Base-by-base conservation (phyloP, 2,329 filamentous ascomycete genomes). In the Fragosphaeria purpurea region DNA sequence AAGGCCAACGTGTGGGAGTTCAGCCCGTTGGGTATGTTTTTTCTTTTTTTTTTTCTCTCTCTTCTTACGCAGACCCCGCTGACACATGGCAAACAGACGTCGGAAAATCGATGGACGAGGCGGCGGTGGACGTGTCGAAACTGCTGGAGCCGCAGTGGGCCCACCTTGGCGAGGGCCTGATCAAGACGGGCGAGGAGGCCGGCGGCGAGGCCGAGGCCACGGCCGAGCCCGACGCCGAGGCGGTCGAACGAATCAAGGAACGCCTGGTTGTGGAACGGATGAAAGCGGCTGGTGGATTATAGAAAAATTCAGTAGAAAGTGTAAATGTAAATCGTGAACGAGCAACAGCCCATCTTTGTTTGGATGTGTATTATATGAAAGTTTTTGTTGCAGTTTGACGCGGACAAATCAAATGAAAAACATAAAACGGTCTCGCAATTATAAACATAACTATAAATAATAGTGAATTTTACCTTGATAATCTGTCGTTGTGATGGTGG, bases 1-100 rank as follows among this genome's bases (percentile, higher is more conserved):
- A 98, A 98, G 76, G 93, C 93, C 48, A 96, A 98, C 65, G 79
- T 97, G 46, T 98, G 86, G 82, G 88, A 95, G 63, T 90, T 88
- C 67, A 82, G 85, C 61, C 77, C 78, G 51, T 64, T 90, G 53
- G 83, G 85, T 85, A 76, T 55, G 69, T 64, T 47, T 13, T 13
- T 50, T 45, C 22, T 48, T 6, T 31, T 4, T 22, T 44, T n/a
- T 41, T 41, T 37, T 37, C 13, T 10, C 35, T 12, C 38, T 22
- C 22, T 22, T 22, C 22, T 22, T 22, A 22, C 22, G 22, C 22
- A 22, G 22, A 22, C 22, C 22, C 22, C 22, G 22, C 22, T 22
- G 22, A 22, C 5, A 9, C 11, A 46, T 52, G 45, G 48, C 47
- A 9, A 12, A 40, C 56, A 80, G 77, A 67, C 54, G 71, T 75